These are phyloP conservation scores for Termitomyces sp. DNA, from an alignment of 768 basidiomycete species.

Conservation along the genomic window DNA sequence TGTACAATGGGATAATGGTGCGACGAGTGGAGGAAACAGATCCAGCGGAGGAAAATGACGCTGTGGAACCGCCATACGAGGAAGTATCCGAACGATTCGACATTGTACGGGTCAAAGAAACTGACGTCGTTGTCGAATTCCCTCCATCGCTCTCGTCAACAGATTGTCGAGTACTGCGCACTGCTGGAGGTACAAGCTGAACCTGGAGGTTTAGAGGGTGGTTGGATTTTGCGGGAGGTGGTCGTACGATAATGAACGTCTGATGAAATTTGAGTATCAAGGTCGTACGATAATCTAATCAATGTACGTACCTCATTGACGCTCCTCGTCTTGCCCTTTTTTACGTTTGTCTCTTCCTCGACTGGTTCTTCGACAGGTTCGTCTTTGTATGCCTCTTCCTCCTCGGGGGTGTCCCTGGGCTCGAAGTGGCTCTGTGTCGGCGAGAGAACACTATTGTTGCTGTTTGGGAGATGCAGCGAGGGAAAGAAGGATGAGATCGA, in stretches of 20 bases:
- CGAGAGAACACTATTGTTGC: conserved; percentile 2
- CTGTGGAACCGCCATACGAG: conserved; percentile 31
- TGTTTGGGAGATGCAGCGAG: conserved; percentile 10
- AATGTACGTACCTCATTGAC: conserved; percentile 40
- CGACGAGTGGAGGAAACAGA: conserved; percentile 49
- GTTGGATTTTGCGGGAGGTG: conserved; percentile 3
- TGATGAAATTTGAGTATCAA: background rate
- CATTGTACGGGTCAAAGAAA: conserved; percentile 35
- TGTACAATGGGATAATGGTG: conserved; percentile 82
- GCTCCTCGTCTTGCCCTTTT: conserved; percentile 38
- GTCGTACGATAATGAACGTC: conserved; percentile 10
- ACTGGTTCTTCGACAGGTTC: conserved; percentile 15
- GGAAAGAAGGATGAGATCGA: conserved; percentile 17
- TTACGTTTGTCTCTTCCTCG: conserved; percentile 24
- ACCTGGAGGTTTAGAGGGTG: conserved; percentile 13
- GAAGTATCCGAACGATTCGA: conserved; percentile 58
- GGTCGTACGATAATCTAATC: conserved; percentile 4
- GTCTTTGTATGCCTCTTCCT: conserved; percentile 17
- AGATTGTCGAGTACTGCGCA: conserved; percentile 41
- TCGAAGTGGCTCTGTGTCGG: conserved; percentile 1
- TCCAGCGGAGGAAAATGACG: conserved; percentile 32
- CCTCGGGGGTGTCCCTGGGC: conserved; percentile 11
- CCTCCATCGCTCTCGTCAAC: conserved; percentile 29
- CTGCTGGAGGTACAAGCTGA: conserved; percentile 43
- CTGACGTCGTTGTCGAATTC: conserved; percentile 13